phyloP scores from a whole-genome alignment of 225 moss, liverwort and hornwort genomes.

The Straminergon stramineum region DNA sequence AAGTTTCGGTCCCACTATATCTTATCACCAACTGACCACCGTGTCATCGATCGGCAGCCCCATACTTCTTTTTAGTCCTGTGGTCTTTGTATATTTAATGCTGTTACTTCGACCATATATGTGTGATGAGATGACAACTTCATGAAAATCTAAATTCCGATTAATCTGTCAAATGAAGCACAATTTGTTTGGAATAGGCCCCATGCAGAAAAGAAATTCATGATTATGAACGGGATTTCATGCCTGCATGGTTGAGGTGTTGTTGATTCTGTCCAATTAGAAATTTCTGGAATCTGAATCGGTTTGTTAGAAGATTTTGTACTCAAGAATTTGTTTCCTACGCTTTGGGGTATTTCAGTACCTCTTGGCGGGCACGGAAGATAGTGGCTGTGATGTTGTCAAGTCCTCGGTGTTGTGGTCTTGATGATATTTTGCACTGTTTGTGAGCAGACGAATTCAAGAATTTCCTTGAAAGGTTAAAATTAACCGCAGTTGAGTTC shows the following conservation, averaged over 20 bases:
- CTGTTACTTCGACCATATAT: not conserved
- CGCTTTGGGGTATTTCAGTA: not conserved
- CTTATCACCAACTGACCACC: not conserved
- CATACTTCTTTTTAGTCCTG: not conserved
- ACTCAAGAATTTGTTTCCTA: not conserved
- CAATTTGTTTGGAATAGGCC: not conserved
- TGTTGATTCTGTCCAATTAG: not conserved
- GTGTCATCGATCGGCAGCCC: not conserved
- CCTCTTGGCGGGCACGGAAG: not conserved
- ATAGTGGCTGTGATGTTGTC: not conserved
- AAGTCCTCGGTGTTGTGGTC: not conserved
- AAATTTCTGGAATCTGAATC: not conserved
- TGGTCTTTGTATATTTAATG: not conserved
- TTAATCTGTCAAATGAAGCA: not conserved
- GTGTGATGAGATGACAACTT: not conserved
- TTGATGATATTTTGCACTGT: not conserved
- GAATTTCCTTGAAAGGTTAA: conserved; percentile 73
- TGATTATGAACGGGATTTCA: not conserved
- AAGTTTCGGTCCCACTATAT: not conserved
- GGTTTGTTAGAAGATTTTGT: not conserved
- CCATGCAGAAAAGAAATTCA: not conserved
- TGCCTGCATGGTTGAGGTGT: not conserved
- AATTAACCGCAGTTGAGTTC: conserved; percentile 24
- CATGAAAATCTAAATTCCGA: not conserved
- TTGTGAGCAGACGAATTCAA: conserved; percentile 80